Conservation (phyloP, 306 rosid species). For the Ormosia semicastrata region DNA sequence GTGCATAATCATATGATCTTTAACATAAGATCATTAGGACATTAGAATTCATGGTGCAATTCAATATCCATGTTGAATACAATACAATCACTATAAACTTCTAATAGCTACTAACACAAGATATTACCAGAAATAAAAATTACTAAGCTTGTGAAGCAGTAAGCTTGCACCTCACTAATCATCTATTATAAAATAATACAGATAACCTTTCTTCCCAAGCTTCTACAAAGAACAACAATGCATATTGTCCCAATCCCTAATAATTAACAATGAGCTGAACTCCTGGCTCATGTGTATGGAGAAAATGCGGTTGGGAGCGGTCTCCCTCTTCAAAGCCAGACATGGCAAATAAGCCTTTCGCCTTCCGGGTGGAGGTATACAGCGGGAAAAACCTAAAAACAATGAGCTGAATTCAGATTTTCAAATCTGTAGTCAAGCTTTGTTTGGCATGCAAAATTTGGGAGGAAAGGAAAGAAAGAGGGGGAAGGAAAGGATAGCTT, state of each 20-base stretch:
- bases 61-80: background rate
- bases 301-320: no score
- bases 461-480: background rate
- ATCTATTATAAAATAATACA: background rate
- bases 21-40: background rate
- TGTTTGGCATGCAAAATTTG: background rate
- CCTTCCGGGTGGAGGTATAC: no score
- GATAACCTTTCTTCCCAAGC: background rate
- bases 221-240: background rate
- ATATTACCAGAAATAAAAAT: background rate
- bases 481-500: background rate
- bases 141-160: background rate
- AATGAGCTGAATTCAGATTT: background rate
- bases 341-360: no score
- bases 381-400: no score
- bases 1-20: background rate
- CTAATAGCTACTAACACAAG: background rate
- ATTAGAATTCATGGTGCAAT: conserved; percentile 1
- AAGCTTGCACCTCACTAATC: background rate
- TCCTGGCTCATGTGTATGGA: no score
- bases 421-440: background rate
- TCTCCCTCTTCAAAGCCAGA: no score
- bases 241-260: background rate
- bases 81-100: background rate
- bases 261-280: background rate